Evolutionary conservation across 768 basidiomycete genomes (phyloP), one percentile per base, ranked within the genome.

Genomic region (Pleurotus tuoliensis): DNA sequence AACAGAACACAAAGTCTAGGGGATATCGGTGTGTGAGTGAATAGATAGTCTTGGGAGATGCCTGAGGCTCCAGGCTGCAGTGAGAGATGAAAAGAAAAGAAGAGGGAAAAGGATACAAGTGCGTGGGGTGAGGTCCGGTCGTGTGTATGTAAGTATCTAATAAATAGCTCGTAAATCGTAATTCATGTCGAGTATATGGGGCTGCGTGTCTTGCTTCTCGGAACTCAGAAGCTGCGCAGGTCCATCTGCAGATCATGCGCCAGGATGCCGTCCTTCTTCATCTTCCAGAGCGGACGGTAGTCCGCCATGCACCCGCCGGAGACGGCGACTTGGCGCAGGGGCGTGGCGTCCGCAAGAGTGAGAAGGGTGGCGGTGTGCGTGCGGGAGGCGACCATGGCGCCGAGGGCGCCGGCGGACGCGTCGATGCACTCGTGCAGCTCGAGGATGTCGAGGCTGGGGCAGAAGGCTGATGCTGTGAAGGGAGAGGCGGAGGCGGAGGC

Each of bases 311-410:
- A 52, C 12, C 52, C 58, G 2, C 59, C 16, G 16, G 43, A 37
- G 12, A 30, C 47, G 37, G 55, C 47, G 25, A 51, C 45, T 12
- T 48, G 56, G 8, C 54, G 38, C 30, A 59, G 47, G 8, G 50
- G 46, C 47, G 63, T 62, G 15, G 49, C 59, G 37, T 63, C 27
- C 56, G 48, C 34, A 34, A 61, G 66, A 56, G 61, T 57, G 18
- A 37, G 25, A 43, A 43, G 16, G 12, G 51, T 3, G 53, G 57
- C 41, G 56, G 48, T 30, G 39, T 60, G 66, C 55, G 61, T 57
- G 16, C 47, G 27, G 47, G 47, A 24, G 13, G 52, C 5, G 54
- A 60, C 34, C 68, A 43, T 66, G 72, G 37, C 20, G 20, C 39
- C 51, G 11, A 52, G 51, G 15, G 20, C 39, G 18, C 51, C 51